A percentile compares a stretch with the other conserved stretches of the same genome.
These are phyloP conservation scores for Russula griseocarnosa DNA, from an alignment of 768 basidiomycete species.

Conservation along the genomic window DNA sequence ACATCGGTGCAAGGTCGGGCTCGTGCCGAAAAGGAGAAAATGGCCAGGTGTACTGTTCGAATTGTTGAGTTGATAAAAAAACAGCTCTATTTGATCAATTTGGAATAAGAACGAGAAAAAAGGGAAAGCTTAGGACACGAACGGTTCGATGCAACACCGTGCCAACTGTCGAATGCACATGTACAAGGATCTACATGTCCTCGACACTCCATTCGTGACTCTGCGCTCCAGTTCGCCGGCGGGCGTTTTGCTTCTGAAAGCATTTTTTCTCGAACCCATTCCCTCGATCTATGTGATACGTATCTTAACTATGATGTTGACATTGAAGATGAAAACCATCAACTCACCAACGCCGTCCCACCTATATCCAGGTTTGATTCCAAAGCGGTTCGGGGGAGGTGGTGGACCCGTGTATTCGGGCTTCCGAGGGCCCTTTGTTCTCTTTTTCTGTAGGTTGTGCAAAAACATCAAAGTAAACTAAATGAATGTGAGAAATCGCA, in stretches of 20 bases:
- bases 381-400: conserved; percentile 92
- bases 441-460: conserved; percentile 56
- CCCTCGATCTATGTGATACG: conserved; percentile 59
- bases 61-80: background rate
- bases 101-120: background rate
- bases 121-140: background rate
- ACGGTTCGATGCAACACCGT: background rate
- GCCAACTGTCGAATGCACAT: background rate
- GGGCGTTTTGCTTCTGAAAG: conserved; percentile 80
- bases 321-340: background rate
- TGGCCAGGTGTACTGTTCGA: conserved; percentile 2
- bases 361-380: conserved; percentile 90
- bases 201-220: conserved; percentile 86
- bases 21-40: background rate
- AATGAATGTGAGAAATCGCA: background rate
- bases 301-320: conserved; percentile 11
- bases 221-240: conserved; percentile 63
- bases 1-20: conserved; percentile 7
- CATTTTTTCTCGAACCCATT: conserved; percentile 93
- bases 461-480: background rate
- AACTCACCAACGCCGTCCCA: conserved; percentile 96
- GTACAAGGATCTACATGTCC: conserved; percentile 64
- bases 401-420: conserved; percentile 86
- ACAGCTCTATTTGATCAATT: background rate
- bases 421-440: conserved; percentile 65